Evolutionary conservation across 192 early-diverging fungal genomes (phyloP), one percentile per base, ranked within the genome.

Genomic region (Coemansia sp.): DNA sequence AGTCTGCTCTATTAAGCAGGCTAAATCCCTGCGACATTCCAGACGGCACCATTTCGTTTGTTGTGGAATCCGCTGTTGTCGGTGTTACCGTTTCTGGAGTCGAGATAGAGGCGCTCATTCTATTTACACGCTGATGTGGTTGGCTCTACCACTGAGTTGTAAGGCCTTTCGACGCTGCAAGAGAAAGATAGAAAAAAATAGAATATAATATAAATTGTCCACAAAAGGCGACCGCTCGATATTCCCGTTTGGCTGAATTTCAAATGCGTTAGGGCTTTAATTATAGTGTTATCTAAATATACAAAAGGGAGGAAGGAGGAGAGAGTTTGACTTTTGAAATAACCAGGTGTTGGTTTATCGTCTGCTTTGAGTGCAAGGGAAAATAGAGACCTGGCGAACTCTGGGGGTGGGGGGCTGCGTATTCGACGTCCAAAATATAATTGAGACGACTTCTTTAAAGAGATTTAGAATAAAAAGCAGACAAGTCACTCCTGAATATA

Each of bases 1-100:
- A 77, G 22, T 77, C 72, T 3, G 80, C 66, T 13, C 69, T 59
- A 36, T 57, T 49, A 6, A 82, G 57, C 26, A 82, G 51, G 10
- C 62, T 18, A 41, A 82, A 73, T 11, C 62, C 19, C 22, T 40
- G 59, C 48, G 48, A 11, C 32, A 43, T 32, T 11, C 61, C 63
- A 15, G 65, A 26, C 11, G 67, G 37, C 5, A 48, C 41, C 16
- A 51, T 37, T 18, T 63, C 41, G 4, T 55, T 59, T 21, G 68
- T 45, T 41, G 77, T 19, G 15, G 70, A 57, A 6, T 32, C 71
- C 26, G 71, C 45, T 12, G 62, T 61, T 22, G 32, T 61, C 26
- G 66, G 58, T 6, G 59, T 48, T 26, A 61, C 36, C 46, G 66
- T 40, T 8, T 51, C 59, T 9, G 66, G 47, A 16, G 66, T 11